Base-by-base conservation (phyloP, 78 protist genomes). In the Dictyostelium citrinum region DNA sequence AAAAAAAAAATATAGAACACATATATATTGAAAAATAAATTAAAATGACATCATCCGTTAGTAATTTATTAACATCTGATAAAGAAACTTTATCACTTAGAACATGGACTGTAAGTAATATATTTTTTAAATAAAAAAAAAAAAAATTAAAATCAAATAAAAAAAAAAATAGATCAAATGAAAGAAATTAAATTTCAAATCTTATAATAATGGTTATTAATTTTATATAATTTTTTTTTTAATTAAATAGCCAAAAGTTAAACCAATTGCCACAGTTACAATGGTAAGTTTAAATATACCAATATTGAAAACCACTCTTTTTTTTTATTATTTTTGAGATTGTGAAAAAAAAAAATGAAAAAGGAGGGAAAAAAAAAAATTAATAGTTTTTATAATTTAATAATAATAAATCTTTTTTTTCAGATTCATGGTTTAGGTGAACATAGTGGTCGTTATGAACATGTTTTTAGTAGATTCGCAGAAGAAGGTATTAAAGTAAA, bases 401-500 rank as follows among this genome's bases (percentile, higher is more conserved):
- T 43, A 55, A 55, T 55, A 55, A 20, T 6, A 20, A 20, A 55
- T 5, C 20, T 10, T 43, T 43, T 43, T 43, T 43, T 51, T 17
- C 3, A 61, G 71, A 39, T 85, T 61, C 92, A 85, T 61, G 92
- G 92, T 76, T 41, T 85, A n/a, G 83, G 79, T 43, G 92, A 85
- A 61, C 92, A 85, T 77, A 74, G 83, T 41, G 83, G 83, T 75
- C 68, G 84, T 70, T 85, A 85, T 76, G 92, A 85, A 61, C 83
- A 85, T 77, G 92, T 86, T 17, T 86, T 86, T 22, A 55, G 76
- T 14, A 76, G 68, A 51, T 86, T 86, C 51, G 76, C 92, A 9
- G 60, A 51, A 11, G 37, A 86, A 45, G 92, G 92, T 77, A 86
- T 86, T 31, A 24, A 39, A 14, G 92, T 86, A 6, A 76, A 76